Conservation (phyloP, 1,284 basidiomycete species). For the Ustilago bromivora region DNA sequence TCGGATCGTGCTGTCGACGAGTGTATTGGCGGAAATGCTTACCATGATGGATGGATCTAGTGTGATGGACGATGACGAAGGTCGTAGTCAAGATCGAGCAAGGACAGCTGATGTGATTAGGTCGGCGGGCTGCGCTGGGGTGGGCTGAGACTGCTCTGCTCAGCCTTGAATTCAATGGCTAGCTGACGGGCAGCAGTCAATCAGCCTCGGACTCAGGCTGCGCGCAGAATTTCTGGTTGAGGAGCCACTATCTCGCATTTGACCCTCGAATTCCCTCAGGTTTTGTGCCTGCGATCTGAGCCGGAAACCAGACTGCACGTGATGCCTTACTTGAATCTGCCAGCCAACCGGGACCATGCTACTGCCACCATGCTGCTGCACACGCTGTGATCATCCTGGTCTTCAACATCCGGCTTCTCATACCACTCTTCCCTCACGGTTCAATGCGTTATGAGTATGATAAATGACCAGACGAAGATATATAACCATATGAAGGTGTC, state of each 20-base stretch:
- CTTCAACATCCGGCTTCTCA: not conserved
- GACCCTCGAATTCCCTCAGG: not conserved
- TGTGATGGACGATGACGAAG: conserved; percentile 53
- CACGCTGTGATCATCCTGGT: not conserved
- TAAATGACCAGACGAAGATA: not conserved
- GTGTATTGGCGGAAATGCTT: conserved; percentile 28
- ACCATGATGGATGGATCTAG: conserved; percentile 54
- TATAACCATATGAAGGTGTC: not conserved
- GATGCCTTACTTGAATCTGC: not conserved
- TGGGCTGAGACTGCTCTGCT: conserved; percentile 8
- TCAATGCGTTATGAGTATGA: not conserved
- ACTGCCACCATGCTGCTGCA: not conserved
- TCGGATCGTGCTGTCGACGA: conserved; percentile 11
- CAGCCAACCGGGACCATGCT: not conserved
- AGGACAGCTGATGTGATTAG: conserved; percentile 19
- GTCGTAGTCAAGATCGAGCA: conserved; percentile 43
- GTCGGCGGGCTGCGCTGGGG: not conserved
- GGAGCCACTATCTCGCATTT: conserved; percentile 10
- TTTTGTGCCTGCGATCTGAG: not conserved
- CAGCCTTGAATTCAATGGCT: conserved; percentile 4
- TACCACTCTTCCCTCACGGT: not conserved
- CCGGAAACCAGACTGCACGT: not conserved
- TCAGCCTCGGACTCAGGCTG: not conserved
- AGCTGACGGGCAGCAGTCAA: conserved; percentile 25
- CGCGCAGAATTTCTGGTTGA: not conserved